Evolutionary conservation across 768 basidiomycete genomes (phyloP).

Genomic region (Phlebiopsis flavidoalba): DNA sequence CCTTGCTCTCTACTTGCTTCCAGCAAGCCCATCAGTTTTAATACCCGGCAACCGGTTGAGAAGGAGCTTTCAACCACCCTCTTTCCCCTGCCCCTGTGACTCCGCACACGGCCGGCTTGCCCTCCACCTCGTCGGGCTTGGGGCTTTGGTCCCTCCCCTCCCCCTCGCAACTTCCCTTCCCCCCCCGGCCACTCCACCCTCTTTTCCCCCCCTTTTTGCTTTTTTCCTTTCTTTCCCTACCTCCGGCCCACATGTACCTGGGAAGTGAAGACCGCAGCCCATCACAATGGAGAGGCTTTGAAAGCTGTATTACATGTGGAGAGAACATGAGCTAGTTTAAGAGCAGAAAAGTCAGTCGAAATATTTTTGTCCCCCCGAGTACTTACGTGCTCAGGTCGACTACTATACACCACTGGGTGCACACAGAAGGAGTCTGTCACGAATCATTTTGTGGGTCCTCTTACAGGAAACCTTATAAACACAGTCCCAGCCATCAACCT

Average conservation of each 20-base stretch:
- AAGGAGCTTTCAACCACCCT: conserved; percentile 72
- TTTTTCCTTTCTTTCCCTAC: too few species aligned
- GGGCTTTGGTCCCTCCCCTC: too few species aligned
- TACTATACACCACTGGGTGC: conserved; percentile 90
- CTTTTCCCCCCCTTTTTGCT: too few species aligned
- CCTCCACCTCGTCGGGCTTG: too few species aligned
- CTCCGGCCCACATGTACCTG: too few species aligned
- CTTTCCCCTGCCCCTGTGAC: too few species aligned
- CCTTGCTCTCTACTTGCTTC: conserved; percentile 76
- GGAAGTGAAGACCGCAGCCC: conserved; percentile 58
- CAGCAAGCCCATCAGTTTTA: conserved; percentile 66
- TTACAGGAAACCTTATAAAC: conserved; percentile 46
- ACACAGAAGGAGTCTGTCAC: conserved; percentile 71
- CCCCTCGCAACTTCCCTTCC: too few species aligned
- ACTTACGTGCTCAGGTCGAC: conserved; percentile 47
- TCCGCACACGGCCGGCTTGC: too few species aligned
- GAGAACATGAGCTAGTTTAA: conserved; percentile 78
- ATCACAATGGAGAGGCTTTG: conserved; percentile 40
- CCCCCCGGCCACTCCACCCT: too few species aligned
- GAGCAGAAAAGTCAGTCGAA: too few species aligned
- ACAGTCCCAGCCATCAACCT: conserved; percentile 5
- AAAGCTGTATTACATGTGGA: conserved; percentile 62
- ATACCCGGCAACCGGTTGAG: conserved; percentile 34
- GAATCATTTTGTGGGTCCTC: conserved; percentile 71
- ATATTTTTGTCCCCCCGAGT: too few species aligned